phyloP scores from a whole-genome alignment of 2,329 filamentous ascomycete species.

The Colletotrichum orbiculare region DNA sequence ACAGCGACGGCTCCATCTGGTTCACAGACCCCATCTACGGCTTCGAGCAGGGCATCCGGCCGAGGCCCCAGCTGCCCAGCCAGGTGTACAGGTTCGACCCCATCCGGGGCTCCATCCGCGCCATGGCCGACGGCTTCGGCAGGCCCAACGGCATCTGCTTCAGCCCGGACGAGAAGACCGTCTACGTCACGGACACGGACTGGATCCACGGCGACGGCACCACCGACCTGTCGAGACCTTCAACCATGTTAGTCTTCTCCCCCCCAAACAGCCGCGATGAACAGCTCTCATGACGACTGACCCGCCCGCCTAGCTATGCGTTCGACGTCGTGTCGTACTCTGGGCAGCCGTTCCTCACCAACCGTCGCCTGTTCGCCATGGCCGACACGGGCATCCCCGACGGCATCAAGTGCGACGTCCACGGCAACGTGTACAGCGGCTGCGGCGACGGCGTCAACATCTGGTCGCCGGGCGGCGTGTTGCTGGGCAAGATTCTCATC shows the following conservation, averaged over 20 bases:
- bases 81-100: constrained; percentile 62
- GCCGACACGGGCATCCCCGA: constrained; percentile 59
- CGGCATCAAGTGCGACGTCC: constrained; percentile 58
- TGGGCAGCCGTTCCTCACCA: constrained; percentile 49
- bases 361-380: constrained; percentile 62
- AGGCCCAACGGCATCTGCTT: constrained; percentile 59
- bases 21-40: constrained; percentile 64
- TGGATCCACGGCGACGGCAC: constrained; percentile 47
- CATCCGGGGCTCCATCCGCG: constrained; percentile 50
- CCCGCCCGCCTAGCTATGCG: constrained; percentile 46
- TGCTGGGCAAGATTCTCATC: constrained; percentile 58
- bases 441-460: constrained; percentile 61
- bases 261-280: constrained; percentile 27
- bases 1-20: constrained; percentile 57
- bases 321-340: constrained; percentile 45
- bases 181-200: constrained; percentile 59
- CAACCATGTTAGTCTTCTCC: constrained; percentile 22
- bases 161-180: constrained; percentile 54
- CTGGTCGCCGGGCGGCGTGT: constrained; percentile 56
- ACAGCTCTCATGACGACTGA: constrained; percentile 9
- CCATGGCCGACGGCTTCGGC: constrained; percentile 59
- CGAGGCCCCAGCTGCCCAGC: constrained; percentile 54
- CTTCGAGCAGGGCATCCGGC: constrained; percentile 59
- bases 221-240: constrained; percentile 34
- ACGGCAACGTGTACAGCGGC: constrained; percentile 61